These are phyloP conservation scores for Catharanthus roseus DNA, from an alignment of 257 asterid species.

Conservation along the genomic window DNA sequence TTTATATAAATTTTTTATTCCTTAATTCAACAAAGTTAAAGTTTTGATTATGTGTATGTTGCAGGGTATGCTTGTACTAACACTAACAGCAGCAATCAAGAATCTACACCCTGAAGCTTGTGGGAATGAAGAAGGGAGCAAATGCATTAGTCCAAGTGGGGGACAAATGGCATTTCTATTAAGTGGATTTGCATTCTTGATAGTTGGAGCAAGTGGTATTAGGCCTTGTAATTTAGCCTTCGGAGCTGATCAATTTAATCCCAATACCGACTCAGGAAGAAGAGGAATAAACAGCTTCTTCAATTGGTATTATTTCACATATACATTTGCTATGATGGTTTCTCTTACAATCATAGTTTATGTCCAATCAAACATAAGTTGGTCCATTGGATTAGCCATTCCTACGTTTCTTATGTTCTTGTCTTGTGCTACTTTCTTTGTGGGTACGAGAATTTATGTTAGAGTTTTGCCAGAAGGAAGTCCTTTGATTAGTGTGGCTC, in stretches of 20 bases:
- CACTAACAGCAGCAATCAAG: constrained; percentile 28
- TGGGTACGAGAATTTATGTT: constrained; percentile 27
- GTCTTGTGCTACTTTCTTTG: constrained; percentile 24
- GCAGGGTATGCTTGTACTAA: constrained; percentile 34
- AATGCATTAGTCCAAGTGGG: constrained; percentile 21
- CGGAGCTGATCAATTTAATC: constrained; percentile 39
- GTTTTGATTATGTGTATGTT: too few relatives aligned
- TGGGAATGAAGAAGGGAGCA: background rate
- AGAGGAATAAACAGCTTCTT: constrained; percentile 33
- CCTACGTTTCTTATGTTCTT: constrained; percentile 29
- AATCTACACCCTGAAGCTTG: constrained; percentile 31
- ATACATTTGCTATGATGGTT: constrained; percentile 28
- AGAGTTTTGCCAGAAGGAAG: constrained; percentile 29
- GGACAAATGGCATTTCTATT: constrained; percentile 25
- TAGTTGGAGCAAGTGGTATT: constrained; percentile 32
- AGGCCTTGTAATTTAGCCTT: constrained; percentile 39
- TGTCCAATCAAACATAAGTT: constrained; percentile 29
- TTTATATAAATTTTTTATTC: too few relatives aligned
- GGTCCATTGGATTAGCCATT: constrained; percentile 35
- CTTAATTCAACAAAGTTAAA: too few relatives aligned
- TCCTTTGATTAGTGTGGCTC: constrained; percentile 24
- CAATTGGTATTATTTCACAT: constrained; percentile 35
- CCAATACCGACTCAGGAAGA: constrained; percentile 31
- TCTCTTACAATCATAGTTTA: constrained; percentile 33
- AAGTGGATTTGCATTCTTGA: constrained; percentile 20